Evolutionary conservation across 768 basidiomycete species (phyloP).

Genomic region (Jaapia argillacea): DNA sequence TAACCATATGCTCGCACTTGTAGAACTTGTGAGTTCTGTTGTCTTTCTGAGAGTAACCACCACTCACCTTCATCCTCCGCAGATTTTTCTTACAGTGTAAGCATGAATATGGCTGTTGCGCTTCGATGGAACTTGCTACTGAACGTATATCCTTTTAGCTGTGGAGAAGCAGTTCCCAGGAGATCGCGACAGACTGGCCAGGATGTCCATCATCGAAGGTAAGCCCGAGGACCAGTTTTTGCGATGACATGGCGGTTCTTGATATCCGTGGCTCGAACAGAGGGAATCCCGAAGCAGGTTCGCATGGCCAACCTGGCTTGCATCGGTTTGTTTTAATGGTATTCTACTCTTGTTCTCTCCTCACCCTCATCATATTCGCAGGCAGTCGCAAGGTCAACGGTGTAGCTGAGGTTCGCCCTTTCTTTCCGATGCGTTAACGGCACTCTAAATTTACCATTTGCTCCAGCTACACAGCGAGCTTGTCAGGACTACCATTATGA

Average conservation of each 20-base stretch:
- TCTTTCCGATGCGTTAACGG: background rate
- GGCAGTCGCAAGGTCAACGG: conserved; percentile 87
- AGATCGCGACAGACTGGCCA: conserved; percentile 65
- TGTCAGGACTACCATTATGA: conserved; percentile 72
- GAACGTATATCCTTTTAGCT: conserved; percentile 26
- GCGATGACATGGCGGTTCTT: no score
- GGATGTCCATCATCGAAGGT: conserved; percentile 94
- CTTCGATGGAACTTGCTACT: no score
- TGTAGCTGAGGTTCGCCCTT: conserved; percentile 78
- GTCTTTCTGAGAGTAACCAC: no score
- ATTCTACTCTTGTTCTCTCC: no score
- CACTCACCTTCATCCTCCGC: no score
- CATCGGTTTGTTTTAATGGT: conserved; percentile 37
- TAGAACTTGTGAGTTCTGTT: conserved; percentile 38
- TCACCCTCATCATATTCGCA: conserved; percentile 15
- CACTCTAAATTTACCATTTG: no score
- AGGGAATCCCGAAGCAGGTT: conserved; percentile 79
- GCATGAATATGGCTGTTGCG: no score
- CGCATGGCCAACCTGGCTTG: conserved; percentile 90
- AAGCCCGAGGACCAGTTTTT: no score
- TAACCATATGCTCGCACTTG: background rate
- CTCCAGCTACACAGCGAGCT: conserved; percentile 77
- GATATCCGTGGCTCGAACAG: conserved; percentile 32
- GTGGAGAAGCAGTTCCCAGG: conserved; percentile 89
- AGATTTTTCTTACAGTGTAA: conserved; percentile 65